Evolutionary conservation across 768 basidiomycete species (phyloP).

Genomic region (Megacollybia marginata): DNA sequence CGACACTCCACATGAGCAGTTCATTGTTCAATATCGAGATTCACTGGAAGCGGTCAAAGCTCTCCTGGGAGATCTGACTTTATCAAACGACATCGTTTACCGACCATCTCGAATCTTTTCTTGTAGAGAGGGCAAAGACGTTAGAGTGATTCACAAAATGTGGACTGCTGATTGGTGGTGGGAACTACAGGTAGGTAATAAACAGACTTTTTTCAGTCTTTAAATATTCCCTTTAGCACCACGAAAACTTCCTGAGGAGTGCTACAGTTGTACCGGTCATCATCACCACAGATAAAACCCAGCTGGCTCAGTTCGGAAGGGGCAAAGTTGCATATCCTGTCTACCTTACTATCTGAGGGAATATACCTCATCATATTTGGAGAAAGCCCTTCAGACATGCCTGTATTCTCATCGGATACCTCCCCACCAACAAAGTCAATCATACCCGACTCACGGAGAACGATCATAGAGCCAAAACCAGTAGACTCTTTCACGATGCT

Average conservation of each 20-base stretch:
- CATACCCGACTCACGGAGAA: background rate
- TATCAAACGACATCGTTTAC: conserved; percentile 4
- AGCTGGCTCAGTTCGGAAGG: too few relatives aligned
- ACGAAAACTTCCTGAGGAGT: too few relatives aligned
- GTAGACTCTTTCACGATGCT: conserved; percentile 29
- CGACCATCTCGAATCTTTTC: background rate
- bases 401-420: conserved; percentile 8
- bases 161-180: too few relatives aligned
- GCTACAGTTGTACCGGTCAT: too few relatives aligned
- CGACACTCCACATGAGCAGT: background rate
- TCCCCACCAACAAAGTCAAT: conserved; percentile 10
- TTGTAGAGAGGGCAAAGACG: too few relatives aligned
- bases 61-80: conserved; percentile 7
- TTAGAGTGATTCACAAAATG: too few relatives aligned
- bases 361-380: background rate
- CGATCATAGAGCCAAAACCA: conserved; percentile 6
- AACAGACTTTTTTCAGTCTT: too few relatives aligned
- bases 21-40: conserved; percentile 7
- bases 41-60: conserved; percentile 2
- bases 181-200: too few relatives aligned
- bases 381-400: conserved; percentile 6
- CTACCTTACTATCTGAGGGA: too few relatives aligned
- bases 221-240: too few relatives aligned
- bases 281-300: too few relatives aligned
- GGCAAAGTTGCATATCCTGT: too few relatives aligned